These are phyloP conservation scores for Trapa incisa DNA, from an alignment of 345 rosid species.

Conservation along the genomic window DNA sequence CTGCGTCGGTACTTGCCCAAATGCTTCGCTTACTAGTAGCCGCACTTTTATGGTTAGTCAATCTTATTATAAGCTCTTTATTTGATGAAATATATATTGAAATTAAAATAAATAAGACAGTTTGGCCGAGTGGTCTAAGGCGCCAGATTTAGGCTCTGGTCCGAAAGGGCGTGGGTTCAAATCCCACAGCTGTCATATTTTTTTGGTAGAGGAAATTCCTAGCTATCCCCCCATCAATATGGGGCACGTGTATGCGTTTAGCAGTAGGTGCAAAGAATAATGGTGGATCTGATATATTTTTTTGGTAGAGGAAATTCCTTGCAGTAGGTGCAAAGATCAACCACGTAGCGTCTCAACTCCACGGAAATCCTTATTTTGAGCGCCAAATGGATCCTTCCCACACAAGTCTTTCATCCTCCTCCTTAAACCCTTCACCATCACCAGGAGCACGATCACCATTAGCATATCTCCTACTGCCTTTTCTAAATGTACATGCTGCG, in stretches of 20 bases:
- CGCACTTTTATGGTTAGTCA: no score
- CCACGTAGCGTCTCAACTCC: conserved; percentile 24
- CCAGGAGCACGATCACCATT: conserved; percentile 7
- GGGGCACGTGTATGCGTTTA: no score
- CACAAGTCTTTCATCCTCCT: conserved; percentile 48
- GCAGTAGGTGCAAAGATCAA: no score
- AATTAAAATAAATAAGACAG: conserved; percentile 23
- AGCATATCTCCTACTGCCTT: conserved; percentile 19
- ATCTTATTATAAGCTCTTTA: no score
- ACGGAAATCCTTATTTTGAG: conserved; percentile 15
- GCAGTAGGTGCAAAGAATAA: no score
- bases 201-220: no score
- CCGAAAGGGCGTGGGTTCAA: conserved; percentile 99
- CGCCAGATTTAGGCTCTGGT: conserved; percentile 99
- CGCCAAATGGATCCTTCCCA: conserved; percentile 24
- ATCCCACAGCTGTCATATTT: conserved; percentile 86
- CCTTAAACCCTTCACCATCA: conserved; percentile 34
- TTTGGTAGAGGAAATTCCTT: no score
- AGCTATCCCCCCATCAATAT: no score
- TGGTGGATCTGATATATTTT: no score
- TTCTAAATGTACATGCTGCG: conserved; percentile 60
- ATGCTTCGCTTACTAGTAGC: background rate
- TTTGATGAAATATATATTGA: no score
- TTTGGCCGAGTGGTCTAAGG: conserved; percentile 99
- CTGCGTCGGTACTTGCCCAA: conserved; percentile 3